Conservation (phyloP, 768 basidiomycete species). For the Dacryopinax spathularia region DNA sequence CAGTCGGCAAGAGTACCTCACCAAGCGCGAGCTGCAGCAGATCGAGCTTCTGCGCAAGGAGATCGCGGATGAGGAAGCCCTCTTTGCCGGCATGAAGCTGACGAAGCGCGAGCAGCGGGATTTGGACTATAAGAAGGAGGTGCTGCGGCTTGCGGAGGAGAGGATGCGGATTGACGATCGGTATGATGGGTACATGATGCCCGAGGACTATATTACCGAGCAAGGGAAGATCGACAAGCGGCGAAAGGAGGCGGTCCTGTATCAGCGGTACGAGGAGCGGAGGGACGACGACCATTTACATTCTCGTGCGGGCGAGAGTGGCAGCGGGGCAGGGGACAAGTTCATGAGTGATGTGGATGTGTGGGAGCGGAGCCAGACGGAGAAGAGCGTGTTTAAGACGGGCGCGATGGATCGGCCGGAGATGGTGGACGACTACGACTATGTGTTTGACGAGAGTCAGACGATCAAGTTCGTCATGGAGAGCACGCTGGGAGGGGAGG, state of each 20-base stretch:
- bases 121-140: conserved; percentile 82
- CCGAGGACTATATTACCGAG: conserved; percentile 96
- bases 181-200: conserved; percentile 88
- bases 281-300: background rate
- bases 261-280: conserved; percentile 80
- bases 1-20: conserved; percentile 89
- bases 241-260: conserved; percentile 83
- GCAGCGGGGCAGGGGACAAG: conserved; percentile 46
- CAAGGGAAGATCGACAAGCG: conserved; percentile 97
- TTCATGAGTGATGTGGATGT: conserved; percentile 96
- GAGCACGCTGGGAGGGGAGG: conserved; percentile 46
- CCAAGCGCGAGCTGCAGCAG: conserved; percentile 91
- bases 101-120: conserved; percentile 69
- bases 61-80: conserved; percentile 83
- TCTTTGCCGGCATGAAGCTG: conserved; percentile 83
- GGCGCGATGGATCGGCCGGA: conserved; percentile 85
- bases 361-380: conserved; percentile 88
- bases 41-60: conserved; percentile 85
- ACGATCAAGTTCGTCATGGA: conserved; percentile 94
- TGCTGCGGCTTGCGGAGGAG: conserved; percentile 83
- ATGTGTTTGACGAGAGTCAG: conserved; percentile 96
- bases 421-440: conserved; percentile 77
- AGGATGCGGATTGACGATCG: conserved; percentile 89
- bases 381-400: conserved; percentile 74
- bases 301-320: background rate